A percentile compares a stretch with the other conserved stretches of the same genome.
Evolutionary conservation across 2,329 filamentous ascomycete genomes (phyloP).

Genomic region (Rutstroemia sp.): DNA sequence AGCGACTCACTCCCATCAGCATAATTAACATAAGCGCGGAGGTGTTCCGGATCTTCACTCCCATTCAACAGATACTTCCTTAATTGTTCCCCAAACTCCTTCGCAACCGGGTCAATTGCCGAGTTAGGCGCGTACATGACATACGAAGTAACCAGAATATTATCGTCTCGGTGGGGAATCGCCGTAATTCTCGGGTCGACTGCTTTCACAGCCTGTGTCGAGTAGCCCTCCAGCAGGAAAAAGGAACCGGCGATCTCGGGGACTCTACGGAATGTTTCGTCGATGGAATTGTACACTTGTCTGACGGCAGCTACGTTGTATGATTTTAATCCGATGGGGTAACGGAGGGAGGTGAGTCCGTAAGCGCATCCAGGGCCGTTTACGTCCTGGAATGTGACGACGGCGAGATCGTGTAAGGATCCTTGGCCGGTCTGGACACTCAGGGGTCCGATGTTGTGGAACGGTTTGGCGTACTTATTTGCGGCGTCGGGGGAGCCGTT

Average conservation of each 20-base stretch:
- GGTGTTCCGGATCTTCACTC: not conserved
- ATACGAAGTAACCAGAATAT: not conserved
- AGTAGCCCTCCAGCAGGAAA: conserved; percentile 1
- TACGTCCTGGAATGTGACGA: not conserved
- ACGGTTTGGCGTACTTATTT: not conserved
- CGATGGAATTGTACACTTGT: not conserved
- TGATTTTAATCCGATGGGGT: not conserved
- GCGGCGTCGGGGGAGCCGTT: not conserved
- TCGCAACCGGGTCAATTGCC: not conserved
- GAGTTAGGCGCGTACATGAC: not conserved
- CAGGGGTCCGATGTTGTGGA: not conserved
- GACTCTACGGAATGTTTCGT: not conserved
- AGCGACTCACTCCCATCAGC: conserved; percentile 39
- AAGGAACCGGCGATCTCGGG: not conserved
- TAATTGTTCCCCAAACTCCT: not conserved
- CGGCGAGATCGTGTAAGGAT: not conserved
- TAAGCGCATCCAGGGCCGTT: conserved; percentile 1
- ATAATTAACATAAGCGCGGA: conserved; percentile 40
- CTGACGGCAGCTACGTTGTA: not conserved
- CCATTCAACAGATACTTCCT: not conserved
- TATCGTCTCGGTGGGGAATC: not conserved
- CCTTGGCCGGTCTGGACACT: not conserved
- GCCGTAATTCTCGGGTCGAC: not conserved
- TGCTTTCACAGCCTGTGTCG: not conserved
- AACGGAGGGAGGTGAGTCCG: not conserved